Conservation (phyloP, 2,329 filamentous ascomycete species). For the Aspergillus felis region DNA sequence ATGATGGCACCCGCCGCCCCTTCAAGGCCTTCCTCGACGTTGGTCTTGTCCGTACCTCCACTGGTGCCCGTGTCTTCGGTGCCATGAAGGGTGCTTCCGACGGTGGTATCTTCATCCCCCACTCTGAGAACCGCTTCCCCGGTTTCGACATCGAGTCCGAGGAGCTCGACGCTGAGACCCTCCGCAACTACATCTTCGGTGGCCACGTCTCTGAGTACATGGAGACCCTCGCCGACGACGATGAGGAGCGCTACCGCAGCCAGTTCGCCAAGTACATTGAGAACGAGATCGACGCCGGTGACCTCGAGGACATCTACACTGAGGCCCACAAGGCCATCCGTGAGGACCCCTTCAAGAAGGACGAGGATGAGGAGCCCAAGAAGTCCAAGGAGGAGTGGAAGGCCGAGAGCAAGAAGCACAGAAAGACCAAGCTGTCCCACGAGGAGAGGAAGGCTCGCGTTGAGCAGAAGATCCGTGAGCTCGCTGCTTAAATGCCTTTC, state of each 20-base stretch:
- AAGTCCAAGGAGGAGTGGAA: slow-evolving; percentile 98
- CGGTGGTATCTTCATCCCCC: slow-evolving; percentile 92
- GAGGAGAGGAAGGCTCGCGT: slow-evolving; percentile 79
- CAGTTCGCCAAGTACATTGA: slow-evolving; percentile 99
- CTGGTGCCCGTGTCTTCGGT: slow-evolving; percentile 97
- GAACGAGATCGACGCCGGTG: slow-evolving; percentile 92
- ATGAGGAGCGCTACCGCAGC: slow-evolving; percentile 98
- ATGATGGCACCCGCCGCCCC: slow-evolving; percentile 83
- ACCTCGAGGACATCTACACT: slow-evolving; percentile 91
- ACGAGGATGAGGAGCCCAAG: slow-evolving; percentile 67
- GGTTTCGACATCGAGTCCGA: slow-evolving; percentile 95
- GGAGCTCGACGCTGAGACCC: slow-evolving; percentile 94
- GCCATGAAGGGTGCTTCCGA: slow-evolving; percentile 99
- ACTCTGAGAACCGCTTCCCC: slow-evolving; percentile 99
- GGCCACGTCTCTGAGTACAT: slow-evolving; percentile 99
- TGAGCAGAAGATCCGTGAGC: slow-evolving; percentile 85
- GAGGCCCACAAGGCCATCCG: slow-evolving; percentile 97
- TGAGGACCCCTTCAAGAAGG: slow-evolving; percentile 97
- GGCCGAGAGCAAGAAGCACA: slow-evolving; percentile 90
- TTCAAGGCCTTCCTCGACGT: slow-evolving; percentile 99
- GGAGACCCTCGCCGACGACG: slow-evolving; percentile 98
- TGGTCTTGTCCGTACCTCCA: slow-evolving; percentile 94
- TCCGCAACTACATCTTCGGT: slow-evolving; percentile 99
- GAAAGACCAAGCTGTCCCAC: slow-evolving; percentile 70
- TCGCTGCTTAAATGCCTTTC: slow-evolving; percentile 46